These are phyloP conservation scores for Leucocoprinus sp. DNA, from an alignment of 768 basidiomycete genomes.

Conservation along the genomic window DNA sequence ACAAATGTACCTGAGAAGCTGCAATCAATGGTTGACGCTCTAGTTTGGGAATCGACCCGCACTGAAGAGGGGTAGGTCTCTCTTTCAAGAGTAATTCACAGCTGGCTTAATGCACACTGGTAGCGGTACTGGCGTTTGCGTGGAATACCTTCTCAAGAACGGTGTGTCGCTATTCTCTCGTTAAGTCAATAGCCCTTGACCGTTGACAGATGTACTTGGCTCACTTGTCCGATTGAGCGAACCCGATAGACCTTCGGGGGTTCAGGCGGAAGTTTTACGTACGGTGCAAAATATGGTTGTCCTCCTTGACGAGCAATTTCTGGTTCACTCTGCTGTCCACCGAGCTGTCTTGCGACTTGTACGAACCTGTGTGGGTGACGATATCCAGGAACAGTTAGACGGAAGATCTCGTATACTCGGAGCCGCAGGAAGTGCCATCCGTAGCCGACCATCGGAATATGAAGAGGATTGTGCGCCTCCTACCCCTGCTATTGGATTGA, in stretches of 20 bases:
- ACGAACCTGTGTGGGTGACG: conserved; percentile 85
- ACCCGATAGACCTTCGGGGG: conserved; percentile 78
- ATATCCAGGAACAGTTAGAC: conserved; percentile 81
- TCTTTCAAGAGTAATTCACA: background rate
- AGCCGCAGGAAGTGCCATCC: conserved; percentile 64
- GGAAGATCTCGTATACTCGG: conserved; percentile 72
- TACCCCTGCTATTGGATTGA: background rate
- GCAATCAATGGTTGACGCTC: conserved; percentile 72
- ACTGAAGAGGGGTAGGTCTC: conserved; percentile 78
- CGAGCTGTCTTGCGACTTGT: conserved; percentile 79
- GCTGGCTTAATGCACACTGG: conserved; percentile 8
- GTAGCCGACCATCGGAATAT: conserved; percentile 76
- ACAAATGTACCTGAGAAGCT: conserved; percentile 77
- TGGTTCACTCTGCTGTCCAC: conserved; percentile 87
- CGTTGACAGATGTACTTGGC: conserved; percentile 62
- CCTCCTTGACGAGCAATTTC: conserved; percentile 86
- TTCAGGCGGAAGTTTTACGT: conserved; percentile 82
- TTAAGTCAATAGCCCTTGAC: conserved; percentile 5
- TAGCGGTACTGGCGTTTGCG: conserved; percentile 80
- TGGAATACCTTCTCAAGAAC: conserved; percentile 89
- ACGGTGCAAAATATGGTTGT: conserved; percentile 88
- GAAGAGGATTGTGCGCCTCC: conserved; percentile 73
- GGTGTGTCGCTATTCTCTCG: conserved; percentile 32
- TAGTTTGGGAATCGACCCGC: conserved; percentile 79
- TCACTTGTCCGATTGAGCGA: conserved; percentile 83